Base-by-base conservation (phyloP, 2,329 filamentous ascomycete genomes). In the Phyllosticta citriasiana region DNA sequence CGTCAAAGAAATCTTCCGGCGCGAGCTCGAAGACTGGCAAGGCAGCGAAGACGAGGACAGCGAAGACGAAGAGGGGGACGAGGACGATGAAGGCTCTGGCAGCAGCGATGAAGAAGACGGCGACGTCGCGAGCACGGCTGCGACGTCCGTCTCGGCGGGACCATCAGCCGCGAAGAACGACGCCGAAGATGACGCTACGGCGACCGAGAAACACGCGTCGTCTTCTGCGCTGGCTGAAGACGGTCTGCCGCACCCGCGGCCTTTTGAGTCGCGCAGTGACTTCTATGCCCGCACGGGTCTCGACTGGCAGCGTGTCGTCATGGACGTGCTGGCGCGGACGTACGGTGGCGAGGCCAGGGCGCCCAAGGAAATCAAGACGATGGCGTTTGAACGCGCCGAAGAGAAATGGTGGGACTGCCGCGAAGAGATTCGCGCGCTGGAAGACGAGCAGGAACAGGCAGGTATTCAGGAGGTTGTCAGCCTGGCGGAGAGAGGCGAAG, bases 401-500 rank as follows among this genome's bases (percentile, higher is more conserved):
- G 89, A 92, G 77, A 96, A 96, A 74, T 99, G 94, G 94, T 99
- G 94, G 94, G 94, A 97, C 79, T 91, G 88, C 71, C 84, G 94
- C 68, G 94, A 99, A 77, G 93, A 97, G 77, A 89, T 99, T 66
- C 88, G 87, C 59, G 88, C 85, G 6, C 75, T 97, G 70, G 94
- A 99, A 76, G 93, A 97, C 75, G 93, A 97, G 77, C 91, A 97
- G 78, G 93, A 97, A 75, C 92, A 89, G 56, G 90, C 91, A 35
- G 92, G 94, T 9, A 97, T 97, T 73, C 89, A 91, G 16, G 94
- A 97, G 77, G 90, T 97, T 53, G 89, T 97, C 60, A 94, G 87
- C 70, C 78, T 97, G 70, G 86, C 87, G 57, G 91, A 96, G 67
- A 85, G 75, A 52, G 84, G 82, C 63, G 74, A 81, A 54, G 80